Evolutionary conservation across 345 rosid genomes (phyloP).

Genomic region (Excoecaria cochinchinensis): DNA sequence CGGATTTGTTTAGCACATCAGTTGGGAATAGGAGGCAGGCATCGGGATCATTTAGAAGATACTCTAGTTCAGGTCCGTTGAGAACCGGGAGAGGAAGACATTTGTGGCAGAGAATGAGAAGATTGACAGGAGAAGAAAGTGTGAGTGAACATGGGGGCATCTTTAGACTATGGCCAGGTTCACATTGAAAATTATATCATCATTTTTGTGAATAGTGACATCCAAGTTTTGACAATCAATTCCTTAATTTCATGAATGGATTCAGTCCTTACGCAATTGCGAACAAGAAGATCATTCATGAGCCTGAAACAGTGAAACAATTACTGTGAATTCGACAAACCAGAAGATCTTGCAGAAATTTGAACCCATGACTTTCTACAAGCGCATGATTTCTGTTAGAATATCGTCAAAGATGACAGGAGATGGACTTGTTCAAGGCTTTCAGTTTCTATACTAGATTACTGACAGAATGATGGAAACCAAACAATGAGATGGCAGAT

Average conservation of each 20-base stretch:
- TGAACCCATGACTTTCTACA: no score
- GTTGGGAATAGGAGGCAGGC: constrained; percentile 38
- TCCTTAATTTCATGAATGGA: neutral
- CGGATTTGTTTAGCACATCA: constrained; percentile 49
- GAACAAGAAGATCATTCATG: neutral
- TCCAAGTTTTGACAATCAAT: neutral
- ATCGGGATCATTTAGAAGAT: constrained; percentile 52
- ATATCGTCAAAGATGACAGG: neutral
- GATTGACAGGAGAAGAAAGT: constrained; percentile 63
- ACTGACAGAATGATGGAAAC: neutral
- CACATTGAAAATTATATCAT: constrained; percentile 39
- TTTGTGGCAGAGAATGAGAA: constrained; percentile 64
- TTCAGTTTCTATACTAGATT: neutral
- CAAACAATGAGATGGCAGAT: neutral
- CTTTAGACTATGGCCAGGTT: constrained; percentile 52
- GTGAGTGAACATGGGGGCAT: constrained; percentile 59
- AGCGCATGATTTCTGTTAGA: no score
- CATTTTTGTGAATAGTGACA: constrained; percentile 23
- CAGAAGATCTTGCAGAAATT: no score
- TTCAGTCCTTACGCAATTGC: neutral
- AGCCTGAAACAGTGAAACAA: neutral
- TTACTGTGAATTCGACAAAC: no score
- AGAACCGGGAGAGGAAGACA: constrained; percentile 45
- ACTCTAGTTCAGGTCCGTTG: constrained; percentile 74
- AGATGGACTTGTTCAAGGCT: neutral